Base-by-base conservation (phyloP, 495 filamentous ascomycete species). In the Glarea lozoyensis region DNA sequence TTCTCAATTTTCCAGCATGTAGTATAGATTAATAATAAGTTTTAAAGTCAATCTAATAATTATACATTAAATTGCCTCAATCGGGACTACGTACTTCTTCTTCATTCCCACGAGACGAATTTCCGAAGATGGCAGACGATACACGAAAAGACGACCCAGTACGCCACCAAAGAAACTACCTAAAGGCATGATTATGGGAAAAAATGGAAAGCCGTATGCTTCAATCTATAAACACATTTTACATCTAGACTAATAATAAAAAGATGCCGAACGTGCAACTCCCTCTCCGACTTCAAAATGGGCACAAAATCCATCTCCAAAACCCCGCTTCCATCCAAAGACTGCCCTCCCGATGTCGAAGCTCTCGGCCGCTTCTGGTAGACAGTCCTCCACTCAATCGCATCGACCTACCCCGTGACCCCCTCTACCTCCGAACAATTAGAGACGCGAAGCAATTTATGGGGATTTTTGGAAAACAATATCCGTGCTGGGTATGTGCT, bases 161-260 rank as follows among this genome's bases (percentile, higher is more conserved):
- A 50, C 46, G 27, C 49, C 60, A 3, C 59, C 62, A 17, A 64
- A 61, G 46, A 66, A 63, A 40, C 42, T 68, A 25, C 83, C 86
- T 11, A 93, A 88, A 60, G 90, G 89, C 49, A 70, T 94, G 5
- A 75, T 94, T 3, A 66, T 96, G 29, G 92, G 83, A 33, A 86
- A 89, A 52, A 86, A 98, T 69, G 92, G 92, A 34, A 97, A 96
- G 65, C 92, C 90, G 92, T 97, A 70, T 63, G 86, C 55, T n/a
- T n/a, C n/a, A n/a, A n/a, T n/a, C n/a, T n/a, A 10, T 33, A 15
- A n/a, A n/a, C n/a, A n/a, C n/a, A n/a, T n/a, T n/a, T n/a, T n/a
- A n/a, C n/a, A n/a, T n/a, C n/a, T n/a, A n/a, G n/a, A n/a, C n/a
- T n/a, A n/a, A n/a, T n/a, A n/a, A n/a, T n/a, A n/a, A n/a, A n/a